Evolutionary conservation across 2,329 filamentous ascomycete genomes (phyloP), one percentile per base, ranked within the genome.

Genomic region (Cercospora sp.): DNA sequence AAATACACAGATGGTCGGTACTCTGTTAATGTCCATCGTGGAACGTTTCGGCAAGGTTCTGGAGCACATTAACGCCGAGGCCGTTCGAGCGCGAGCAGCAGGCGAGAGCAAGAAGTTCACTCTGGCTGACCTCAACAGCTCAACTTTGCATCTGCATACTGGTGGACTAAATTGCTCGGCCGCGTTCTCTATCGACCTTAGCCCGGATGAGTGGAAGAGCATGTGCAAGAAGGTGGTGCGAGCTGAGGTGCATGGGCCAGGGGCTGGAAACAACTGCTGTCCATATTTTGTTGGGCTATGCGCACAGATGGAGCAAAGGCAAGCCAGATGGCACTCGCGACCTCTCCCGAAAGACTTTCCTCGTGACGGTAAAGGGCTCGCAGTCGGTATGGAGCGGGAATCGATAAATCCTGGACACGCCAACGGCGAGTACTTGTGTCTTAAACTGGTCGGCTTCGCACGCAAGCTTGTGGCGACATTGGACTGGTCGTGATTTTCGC

Each of bases 221-320:
- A 69, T 85, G 59, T 80, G 80, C 3, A 82, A 82, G 72, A 80
- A 80, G 61, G 81, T 81, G n/a, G 75, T 85, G 26, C 79, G 76
- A 64, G 79, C 78, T 1, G 82, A 83, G 71, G 74, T 85, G 1
- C 55, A 80, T 7, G 82, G 82, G 0, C 78, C 73, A 3, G 58
- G 61, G 1, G 72, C 74, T 18, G 73, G 73, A 3, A 71, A 73
- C 61, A 67, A 66, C 1, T 74, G 75, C 59, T 75, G 75, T 68
- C 66, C 66, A 18, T 79, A 77, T 13, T 69, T 85, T 9, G 67
- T 77, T 57, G 74, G 72, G 2, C 64, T 84, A 18, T 67, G 82
- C 4, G 72, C 78, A 26, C 75, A 78, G 64, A 77, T 82, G 71
- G 79, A 82, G 70, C 66, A 77, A 28, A 74, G 83, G 67, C 83